Base-by-base conservation (phyloP, 73 alveolate genomes). In the Durusdinium trenchii region DNA sequence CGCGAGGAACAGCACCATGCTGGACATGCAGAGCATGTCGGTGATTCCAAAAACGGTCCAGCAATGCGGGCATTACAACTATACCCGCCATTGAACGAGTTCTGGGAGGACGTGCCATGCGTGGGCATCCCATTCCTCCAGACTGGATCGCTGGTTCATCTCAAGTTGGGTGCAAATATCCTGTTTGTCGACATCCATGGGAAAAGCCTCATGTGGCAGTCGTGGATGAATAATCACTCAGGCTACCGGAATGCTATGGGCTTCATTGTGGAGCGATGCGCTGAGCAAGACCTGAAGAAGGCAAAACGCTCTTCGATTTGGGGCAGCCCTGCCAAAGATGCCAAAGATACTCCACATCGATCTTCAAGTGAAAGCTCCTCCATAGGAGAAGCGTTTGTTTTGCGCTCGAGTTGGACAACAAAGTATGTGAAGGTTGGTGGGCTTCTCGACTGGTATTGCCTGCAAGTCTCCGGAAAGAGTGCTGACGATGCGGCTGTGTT, bases 81-180 rank as follows among this genome's bases (percentile, higher is more conserved):
- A 46, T 93, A 73, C 36, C 98, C 98, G 5, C 98, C 98, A 32
- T 81, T 93, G 61, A 93, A 93, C 84, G 98, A 93, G 62, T 93
- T 93, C 73, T 93, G 98, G 98, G 98, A 93, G 57, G 98, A 93
- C 36, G 98, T 93, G 62, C 98, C 98, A 23, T 93, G 98, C 47
- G 86, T 23, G 3, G 98, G 91, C 47, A 73, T 93, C 64, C 98
- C 98, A 16, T 75, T 38, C n/a, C 38, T 93, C 52, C 89, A 75
- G 62, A 73, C 98, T 26, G 98, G 98, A 35, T 93, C 98, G 43
- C 64, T 73, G 23, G 92, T 93, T 12, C 98, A 93, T 81, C 47
- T 93, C 60, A 93, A 93, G 73, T 46, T 93, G 38, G 98, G 92
- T 32, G 79, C 98, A 75, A 93, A 93, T 36, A 73, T 93, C 40